Conservation (phyloP, 2,329 filamentous ascomycete genomes). For the Clarireedia paspali region DNA sequence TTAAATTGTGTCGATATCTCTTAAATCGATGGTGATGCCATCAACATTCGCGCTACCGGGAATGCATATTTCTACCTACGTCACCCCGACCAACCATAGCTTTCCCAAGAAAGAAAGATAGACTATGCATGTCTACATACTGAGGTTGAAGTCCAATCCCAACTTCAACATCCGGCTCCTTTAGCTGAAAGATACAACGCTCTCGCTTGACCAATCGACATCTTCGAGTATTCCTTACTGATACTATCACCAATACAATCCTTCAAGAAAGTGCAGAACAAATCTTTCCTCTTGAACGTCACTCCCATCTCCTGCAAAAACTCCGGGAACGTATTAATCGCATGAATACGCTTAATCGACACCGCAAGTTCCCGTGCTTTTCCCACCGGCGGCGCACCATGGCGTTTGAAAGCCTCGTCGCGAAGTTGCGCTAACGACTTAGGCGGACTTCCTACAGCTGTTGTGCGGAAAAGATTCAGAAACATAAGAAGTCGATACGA, state of each 20-base stretch:
- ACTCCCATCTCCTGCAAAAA: conserved; percentile 40
- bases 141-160: background rate
- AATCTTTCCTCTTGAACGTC: conserved; percentile 14
- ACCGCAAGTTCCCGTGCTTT: conserved; percentile 34
- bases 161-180: conserved; percentile 16
- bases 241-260: conserved; percentile 31
- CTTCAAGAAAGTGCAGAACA: conserved; percentile 31
- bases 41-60: conserved; percentile 43
- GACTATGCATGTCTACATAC: too few relatives aligned
- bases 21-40: conserved; percentile 43
- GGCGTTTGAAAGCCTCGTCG: conserved; percentile 38
- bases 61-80: background rate
- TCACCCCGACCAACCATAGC: too few relatives aligned
- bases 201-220: conserved; percentile 15
- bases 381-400: conserved; percentile 38
- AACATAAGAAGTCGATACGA: conserved; percentile 47
- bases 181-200: conserved; percentile 17
- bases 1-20: conserved; percentile 21
- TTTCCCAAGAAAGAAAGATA: background rate
- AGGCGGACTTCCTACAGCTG: conserved; percentile 32
- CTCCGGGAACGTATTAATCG: conserved; percentile 34
- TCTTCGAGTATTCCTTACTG: conserved; percentile 29
- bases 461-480: conserved; percentile 40
- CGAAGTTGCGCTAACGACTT: conserved; percentile 33
- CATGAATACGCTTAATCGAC: conserved; percentile 37